Evolutionary conservation across 495 filamentous ascomycete genomes (phyloP).

Genomic region (Sordaria brevicollis): DNA sequence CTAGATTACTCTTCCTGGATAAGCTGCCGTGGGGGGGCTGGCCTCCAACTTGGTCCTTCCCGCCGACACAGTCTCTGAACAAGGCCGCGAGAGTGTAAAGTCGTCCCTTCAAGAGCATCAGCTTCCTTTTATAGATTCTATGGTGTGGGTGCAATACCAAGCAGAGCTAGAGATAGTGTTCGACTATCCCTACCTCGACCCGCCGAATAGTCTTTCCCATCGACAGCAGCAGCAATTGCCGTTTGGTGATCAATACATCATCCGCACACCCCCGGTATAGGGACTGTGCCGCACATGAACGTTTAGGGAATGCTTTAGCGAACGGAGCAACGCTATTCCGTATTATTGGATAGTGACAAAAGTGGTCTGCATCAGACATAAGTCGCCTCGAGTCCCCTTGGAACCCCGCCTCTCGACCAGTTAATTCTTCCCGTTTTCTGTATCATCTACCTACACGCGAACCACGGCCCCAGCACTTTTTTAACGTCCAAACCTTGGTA

Average conservation of each 20-base stretch:
- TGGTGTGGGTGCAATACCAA: background rate
- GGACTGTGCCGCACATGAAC: background rate
- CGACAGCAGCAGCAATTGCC: background rate
- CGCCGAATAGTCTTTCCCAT: background rate
- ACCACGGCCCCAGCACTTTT: background rate
- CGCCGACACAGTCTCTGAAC: background rate
- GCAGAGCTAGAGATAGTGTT: background rate
- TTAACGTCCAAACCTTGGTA: background rate
- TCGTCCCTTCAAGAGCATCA: background rate
- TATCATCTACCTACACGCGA: background rate
- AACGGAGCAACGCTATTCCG: background rate
- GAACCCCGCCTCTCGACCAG: background rate
- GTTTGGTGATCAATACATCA: background rate
- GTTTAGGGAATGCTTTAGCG: background rate
- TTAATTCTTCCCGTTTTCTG: background rate
- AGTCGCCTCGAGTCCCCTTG: background rate
- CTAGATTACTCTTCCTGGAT: background rate
- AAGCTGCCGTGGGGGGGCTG: background rate
- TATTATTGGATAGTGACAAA: background rate
- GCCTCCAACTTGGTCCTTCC: background rate
- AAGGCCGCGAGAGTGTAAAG: background rate
- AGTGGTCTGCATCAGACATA: background rate
- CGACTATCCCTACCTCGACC: background rate
- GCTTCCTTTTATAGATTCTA: background rate
- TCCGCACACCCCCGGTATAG: background rate